A percentile compares a stretch with the other conserved stretches of the same genome.
These are phyloP conservation scores for Pachyrhizus erosus DNA, from an alignment of 306 rosid genomes.

Conservation along the genomic window DNA sequence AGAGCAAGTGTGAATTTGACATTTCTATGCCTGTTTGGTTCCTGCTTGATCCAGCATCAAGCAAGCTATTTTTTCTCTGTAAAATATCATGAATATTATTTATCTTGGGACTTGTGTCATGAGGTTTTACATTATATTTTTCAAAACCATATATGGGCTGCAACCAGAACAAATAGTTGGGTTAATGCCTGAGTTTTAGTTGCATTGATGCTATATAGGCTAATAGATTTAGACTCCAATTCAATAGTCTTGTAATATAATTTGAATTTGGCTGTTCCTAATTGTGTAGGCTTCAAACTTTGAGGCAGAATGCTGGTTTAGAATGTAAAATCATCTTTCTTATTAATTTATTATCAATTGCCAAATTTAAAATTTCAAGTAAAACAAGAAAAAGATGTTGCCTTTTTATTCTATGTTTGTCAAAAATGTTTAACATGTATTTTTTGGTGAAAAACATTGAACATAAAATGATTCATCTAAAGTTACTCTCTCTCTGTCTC, in stretches of 20 bases:
- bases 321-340: background rate
- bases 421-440: no score
- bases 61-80: background rate
- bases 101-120: background rate
- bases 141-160: background rate
- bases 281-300: background rate
- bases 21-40: constrained; percentile 21
- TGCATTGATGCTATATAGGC: constrained; percentile 7
- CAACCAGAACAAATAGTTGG: constrained; percentile 20
- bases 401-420: background rate
- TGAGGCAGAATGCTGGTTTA: background rate
- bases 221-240: background rate
- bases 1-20: background rate
- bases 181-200: background rate
- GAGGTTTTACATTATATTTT: background rate
- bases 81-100: constrained; percentile 16
- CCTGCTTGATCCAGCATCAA: background rate
- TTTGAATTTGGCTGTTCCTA: background rate
- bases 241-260: background rate
- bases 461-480: constrained; percentile 23
- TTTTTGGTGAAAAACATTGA: no score
- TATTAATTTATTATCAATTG: background rate
- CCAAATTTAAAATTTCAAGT: background rate
- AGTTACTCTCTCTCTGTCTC: background rate
- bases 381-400: background rate